Conservation (phyloP, 306 rosid genomes). For the Benincasa hispida region DNA sequence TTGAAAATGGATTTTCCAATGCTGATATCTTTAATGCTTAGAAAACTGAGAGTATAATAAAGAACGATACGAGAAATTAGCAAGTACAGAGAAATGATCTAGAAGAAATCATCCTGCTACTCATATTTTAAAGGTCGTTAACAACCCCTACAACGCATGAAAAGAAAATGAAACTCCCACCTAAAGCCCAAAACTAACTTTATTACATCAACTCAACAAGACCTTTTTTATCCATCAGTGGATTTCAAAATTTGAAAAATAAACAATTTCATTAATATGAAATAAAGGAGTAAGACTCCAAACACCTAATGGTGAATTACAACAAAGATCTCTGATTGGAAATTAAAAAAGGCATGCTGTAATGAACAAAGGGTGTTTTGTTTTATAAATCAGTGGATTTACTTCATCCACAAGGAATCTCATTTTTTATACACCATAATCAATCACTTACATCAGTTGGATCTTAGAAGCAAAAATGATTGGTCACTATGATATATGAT, state of each 20-base stretch:
- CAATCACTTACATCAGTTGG: not conserved
- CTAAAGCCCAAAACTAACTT: not conserved
- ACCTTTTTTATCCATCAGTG: too few species aligned
- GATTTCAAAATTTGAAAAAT: too few species aligned
- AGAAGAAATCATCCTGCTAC: not conserved
- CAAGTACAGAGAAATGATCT: not conserved
- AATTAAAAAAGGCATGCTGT: too few species aligned
- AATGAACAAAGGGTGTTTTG: too few species aligned
- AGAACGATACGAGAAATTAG: not conserved
- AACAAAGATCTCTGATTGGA: too few species aligned
- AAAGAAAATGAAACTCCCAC: not conserved
- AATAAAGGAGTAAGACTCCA: too few species aligned
- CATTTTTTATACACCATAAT: not conserved
- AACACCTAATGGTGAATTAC: too few species aligned
- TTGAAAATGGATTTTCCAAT: not conserved
- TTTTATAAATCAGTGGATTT: not conserved
- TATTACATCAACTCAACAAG: not conserved
- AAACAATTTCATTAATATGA: too few species aligned
- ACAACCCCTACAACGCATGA: not conserved
- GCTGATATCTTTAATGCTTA: not conserved
- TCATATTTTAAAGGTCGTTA: not conserved
- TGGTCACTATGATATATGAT: not conserved
- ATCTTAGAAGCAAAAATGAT: not conserved
- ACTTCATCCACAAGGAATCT: not conserved
- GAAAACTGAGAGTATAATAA: not conserved